phyloP scores from a whole-genome alignment of 2,329 filamentous ascomycete genomes.

The Botrytis fragariae region DNA sequence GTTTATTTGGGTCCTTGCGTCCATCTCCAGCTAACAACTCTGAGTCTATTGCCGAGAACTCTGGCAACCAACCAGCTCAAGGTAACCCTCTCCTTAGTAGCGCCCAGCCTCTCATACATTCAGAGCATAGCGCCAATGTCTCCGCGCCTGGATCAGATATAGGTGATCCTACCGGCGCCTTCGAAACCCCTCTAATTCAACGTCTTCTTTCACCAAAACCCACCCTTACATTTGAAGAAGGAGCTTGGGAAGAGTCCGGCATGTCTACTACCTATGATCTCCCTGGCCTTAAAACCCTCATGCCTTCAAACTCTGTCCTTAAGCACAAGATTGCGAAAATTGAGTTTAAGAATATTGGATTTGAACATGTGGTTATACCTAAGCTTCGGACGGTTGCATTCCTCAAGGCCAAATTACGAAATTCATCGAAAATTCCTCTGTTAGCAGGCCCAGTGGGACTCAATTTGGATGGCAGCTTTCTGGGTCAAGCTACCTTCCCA shows the following conservation, averaged over 20 bases:
- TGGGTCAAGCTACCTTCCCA: slow-evolving; percentile 55
- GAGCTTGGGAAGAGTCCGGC: slow-evolving; percentile 56
- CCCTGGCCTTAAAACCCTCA: slow-evolving; percentile 55
- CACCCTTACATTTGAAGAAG: slow-evolving; percentile 49
- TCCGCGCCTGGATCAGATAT: slow-evolving; percentile 3
- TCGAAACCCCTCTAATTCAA: slow-evolving; percentile 7
- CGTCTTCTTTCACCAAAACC: slow-evolving; percentile 21
- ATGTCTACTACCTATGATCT: slow-evolving; percentile 59
- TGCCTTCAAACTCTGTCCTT: slow-evolving; percentile 48
- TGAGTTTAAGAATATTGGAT: slow-evolving; percentile 49
- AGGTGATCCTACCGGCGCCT: neutral
- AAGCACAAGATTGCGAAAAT: slow-evolving; percentile 61
- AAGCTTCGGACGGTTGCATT: slow-evolving; percentile 61
- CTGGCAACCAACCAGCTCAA: neutral
- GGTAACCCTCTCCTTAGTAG: neutral
- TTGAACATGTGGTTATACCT: slow-evolving; percentile 57
- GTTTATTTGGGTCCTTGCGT: neutral
- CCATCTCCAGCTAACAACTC: neutral
- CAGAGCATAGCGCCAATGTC: neutral
- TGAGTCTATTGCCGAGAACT: neutral
- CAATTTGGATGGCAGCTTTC: slow-evolving; percentile 61
- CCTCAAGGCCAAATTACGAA: slow-evolving; percentile 56
- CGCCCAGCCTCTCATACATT: neutral
- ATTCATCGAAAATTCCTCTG: slow-evolving; percentile 54
- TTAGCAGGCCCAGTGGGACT: slow-evolving; percentile 55